Conservation (phyloP, 2,329 filamentous ascomycete species). For the Cladosporium sp. region DNA sequence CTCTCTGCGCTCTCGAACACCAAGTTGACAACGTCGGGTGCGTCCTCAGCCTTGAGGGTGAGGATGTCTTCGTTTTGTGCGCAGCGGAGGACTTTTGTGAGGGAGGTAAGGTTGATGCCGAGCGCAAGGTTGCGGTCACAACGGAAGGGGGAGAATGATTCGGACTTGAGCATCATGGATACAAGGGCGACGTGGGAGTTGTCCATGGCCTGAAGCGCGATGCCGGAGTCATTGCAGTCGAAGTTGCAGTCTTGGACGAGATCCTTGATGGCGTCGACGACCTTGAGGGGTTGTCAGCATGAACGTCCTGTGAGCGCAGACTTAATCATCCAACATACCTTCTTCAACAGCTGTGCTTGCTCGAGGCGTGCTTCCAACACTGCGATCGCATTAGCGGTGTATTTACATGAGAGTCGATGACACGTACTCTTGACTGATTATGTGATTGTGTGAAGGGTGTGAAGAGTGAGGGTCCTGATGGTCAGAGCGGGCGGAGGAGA, state of each 20-base stretch:
- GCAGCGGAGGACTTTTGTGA: constrained; percentile 94
- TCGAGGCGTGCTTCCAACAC: constrained; percentile 97
- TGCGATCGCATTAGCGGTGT: constrained; percentile 30
- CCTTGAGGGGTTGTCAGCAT: constrained; percentile 49
- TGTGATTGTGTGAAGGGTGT: background rate
- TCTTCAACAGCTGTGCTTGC: constrained; percentile 91
- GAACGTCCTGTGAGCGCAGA: too few species aligned
- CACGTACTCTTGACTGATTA: constrained; percentile 11
- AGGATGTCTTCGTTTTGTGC: constrained; percentile 92
- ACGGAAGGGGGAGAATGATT: constrained; percentile 89
- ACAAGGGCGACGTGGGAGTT: constrained; percentile 99
- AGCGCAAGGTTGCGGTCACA: constrained; percentile 97
- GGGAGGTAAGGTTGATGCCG: constrained; percentile 90
- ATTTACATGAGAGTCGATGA: background rate
- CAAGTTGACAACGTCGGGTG: constrained; percentile 91
- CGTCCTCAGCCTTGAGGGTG: constrained; percentile 95
- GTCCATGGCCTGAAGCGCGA: constrained; percentile 98
- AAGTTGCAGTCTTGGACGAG: constrained; percentile 99
- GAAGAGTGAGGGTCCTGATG: background rate
- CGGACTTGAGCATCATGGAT: constrained; percentile 96
- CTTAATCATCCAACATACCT: constrained; percentile 53
- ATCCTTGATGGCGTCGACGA: constrained; percentile 98
- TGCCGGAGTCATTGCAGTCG: constrained; percentile 99
- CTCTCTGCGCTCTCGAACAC: constrained; percentile 86
- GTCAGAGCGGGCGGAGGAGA: background rate